These are phyloP conservation scores for Clathrus columnatus DNA, from an alignment of 768 basidiomycete species.

Conservation along the genomic window DNA sequence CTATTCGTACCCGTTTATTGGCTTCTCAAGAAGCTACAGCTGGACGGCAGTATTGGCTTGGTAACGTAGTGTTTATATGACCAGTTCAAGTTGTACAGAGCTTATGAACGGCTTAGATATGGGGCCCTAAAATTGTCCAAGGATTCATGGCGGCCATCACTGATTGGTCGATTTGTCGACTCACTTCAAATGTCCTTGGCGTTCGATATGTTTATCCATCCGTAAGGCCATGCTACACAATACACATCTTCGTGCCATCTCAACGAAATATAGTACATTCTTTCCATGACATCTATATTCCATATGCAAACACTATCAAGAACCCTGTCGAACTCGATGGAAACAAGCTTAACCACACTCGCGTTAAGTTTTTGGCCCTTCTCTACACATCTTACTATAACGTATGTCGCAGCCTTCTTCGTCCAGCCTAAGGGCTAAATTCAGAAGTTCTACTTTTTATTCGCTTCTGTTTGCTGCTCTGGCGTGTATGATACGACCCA, in stretches of 20 bases:
- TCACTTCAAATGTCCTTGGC: conserved; percentile 53
- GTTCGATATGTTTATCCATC: conserved; percentile 46
- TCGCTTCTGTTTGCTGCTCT: conserved; percentile 57
- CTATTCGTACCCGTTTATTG: conserved; percentile 76
- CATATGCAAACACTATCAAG: conserved; percentile 76
- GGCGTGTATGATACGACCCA: conserved; percentile 79
- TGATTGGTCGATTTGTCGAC: conserved; percentile 62
- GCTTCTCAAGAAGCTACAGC: conserved; percentile 44
- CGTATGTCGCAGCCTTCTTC: background rate
- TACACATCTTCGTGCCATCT: background rate
- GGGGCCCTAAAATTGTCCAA: conserved; percentile 66
- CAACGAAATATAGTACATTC: conserved; percentile 43
- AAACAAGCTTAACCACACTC: conserved; percentile 74
- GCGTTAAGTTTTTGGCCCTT: conserved; percentile 78
- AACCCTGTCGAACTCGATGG: conserved; percentile 87
- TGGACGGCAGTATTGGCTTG: conserved; percentile 51
- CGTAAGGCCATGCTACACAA: conserved; percentile 37
- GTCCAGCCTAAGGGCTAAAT: background rate
- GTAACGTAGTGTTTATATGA: conserved; percentile 38
- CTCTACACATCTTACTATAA: background rate
- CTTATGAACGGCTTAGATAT: conserved; percentile 49
- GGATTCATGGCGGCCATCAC: conserved; percentile 71
- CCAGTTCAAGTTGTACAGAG: background rate
- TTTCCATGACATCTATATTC: conserved; percentile 84
- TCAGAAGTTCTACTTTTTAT: conserved; percentile 21